Evolutionary conservation across 2,329 filamentous ascomycete genomes (phyloP).

Genomic region (Aschersonia sp.): DNA sequence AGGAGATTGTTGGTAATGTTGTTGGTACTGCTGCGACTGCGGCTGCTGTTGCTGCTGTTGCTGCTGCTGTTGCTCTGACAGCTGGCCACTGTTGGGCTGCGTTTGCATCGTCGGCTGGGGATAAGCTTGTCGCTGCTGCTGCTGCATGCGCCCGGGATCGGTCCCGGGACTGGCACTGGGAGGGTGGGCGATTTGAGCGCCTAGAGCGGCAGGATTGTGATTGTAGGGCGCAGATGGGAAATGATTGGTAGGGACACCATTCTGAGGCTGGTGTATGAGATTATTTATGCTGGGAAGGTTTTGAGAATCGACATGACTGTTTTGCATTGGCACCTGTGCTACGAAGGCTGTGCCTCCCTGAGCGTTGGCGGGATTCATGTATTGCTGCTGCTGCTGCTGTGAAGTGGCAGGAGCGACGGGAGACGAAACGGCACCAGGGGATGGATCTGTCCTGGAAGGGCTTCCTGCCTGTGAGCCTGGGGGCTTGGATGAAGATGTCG

Average conservation of each 20-base stretch:
- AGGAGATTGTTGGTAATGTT: slow-evolving; percentile 16
- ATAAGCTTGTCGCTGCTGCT: slow-evolving; percentile 19
- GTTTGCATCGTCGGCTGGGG: slow-evolving; percentile 14
- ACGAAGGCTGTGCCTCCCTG: slow-evolving; percentile 11
- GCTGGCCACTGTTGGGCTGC: slow-evolving; percentile 4
- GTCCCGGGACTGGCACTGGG: slow-evolving; percentile 23
- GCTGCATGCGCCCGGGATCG: slow-evolving; percentile 18
- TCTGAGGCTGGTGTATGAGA: slow-evolving; percentile 48
- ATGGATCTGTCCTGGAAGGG: neutral
- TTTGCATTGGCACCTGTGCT: slow-evolving; percentile 13
- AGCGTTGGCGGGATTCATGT: slow-evolving; percentile 12
- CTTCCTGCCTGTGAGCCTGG: slow-evolving; percentile 19
- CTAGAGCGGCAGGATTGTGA: slow-evolving; percentile 12
- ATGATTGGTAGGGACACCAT: slow-evolving; percentile 25
- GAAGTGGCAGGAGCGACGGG: slow-evolving; percentile 6
- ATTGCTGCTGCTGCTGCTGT: slow-evolving; percentile 9
- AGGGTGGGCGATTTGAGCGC: slow-evolving; percentile 9
- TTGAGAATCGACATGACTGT: slow-evolving; percentile 35
- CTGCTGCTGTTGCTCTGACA: slow-evolving; percentile 13
- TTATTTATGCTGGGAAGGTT: slow-evolving; percentile 73
- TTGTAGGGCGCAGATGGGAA: slow-evolving; percentile 11
- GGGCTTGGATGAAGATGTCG: slow-evolving; percentile 33
- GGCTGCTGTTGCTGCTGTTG: slow-evolving; percentile 14
- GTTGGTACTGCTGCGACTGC: slow-evolving; percentile 12
- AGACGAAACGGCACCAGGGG: slow-evolving; percentile 4